Evolutionary conservation across 208 protist species (phyloP).

Genomic region (Porcisia deanei): DNA sequence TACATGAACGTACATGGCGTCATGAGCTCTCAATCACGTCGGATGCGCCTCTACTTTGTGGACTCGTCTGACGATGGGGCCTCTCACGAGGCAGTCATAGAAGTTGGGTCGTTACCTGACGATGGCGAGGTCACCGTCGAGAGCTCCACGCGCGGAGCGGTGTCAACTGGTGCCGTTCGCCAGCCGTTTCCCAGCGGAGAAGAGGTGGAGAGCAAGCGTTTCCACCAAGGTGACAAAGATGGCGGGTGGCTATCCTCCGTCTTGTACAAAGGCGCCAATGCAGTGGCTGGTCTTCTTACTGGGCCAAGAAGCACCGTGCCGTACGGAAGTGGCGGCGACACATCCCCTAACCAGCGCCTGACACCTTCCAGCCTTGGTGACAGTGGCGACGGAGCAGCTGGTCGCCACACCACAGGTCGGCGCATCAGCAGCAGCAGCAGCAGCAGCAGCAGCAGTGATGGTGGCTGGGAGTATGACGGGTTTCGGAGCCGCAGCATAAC

Average conservation of each 20-base stretch:
- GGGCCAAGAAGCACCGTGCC: constrained; percentile 4
- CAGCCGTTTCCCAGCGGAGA: constrained; percentile 17
- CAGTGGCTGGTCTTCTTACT: constrained; percentile 16
- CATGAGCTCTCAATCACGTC: constrained; percentile 14
- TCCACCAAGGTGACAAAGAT: not conserved
- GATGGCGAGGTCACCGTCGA: constrained; percentile 9
- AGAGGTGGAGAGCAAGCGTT: constrained; percentile 9
- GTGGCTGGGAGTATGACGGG: constrained; percentile 28
- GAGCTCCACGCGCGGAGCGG: not conserved
- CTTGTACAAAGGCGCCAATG: constrained; percentile 15
- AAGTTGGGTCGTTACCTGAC: constrained; percentile 22
- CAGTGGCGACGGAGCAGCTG: not conserved
- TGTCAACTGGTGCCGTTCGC: not conserved
- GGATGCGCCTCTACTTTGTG: constrained; percentile 54
- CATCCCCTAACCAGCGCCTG: too few relatives aligned
- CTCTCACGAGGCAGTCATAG: constrained; percentile 44
- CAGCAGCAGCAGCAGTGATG: constrained; percentile 15
- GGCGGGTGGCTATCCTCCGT: constrained; percentile 16
- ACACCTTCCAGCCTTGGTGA: not conserved
- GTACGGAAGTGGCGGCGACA: not conserved
- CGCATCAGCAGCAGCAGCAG: constrained; percentile 6
- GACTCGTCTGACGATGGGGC: constrained; percentile 79
- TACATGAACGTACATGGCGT: not conserved
- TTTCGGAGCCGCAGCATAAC: constrained; percentile 8
- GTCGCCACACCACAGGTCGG: not conserved